Evolutionary conservation across 768 basidiomycete species (phyloP), one percentile per base, ranked within the genome.

Genomic region (Leucocoprinus leucothites): DNA sequence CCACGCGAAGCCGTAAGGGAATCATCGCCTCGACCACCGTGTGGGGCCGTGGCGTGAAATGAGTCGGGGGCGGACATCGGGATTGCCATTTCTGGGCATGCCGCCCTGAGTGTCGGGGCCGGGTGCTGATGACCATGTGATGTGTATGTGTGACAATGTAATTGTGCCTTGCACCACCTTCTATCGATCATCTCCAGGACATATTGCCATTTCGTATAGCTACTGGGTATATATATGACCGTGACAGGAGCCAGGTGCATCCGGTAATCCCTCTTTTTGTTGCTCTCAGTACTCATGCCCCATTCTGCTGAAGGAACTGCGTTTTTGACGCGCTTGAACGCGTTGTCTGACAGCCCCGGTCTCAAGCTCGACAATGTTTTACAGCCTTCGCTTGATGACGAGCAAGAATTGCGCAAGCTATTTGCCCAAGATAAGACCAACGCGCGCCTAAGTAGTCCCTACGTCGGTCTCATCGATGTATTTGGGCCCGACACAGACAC

Each of bases 381-480:
- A n/a, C 72, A 78, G 48, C 80, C 81, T 14, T 80, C 81, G 26
- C 69, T 86, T 48, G 78, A 80, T 9, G 77, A 82, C 47, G 84
- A 86, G 67, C 71, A 77, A 1, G 72, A 78, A 42, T 66, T 86
- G 44, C 75, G 84, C 58, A 76, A 72, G 53, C 67, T 83, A 19
- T 85, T 81, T 56, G 82, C 82, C 8, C 78, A 75, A 2, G 81
- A 84, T 59, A 77, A 73, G 63, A 57, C 58, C 44, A 76, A 81
- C 53, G 18, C 65, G 9, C 74, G 78, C 24, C 71, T 84, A 25
- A 57, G 63, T 14, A 72, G 82, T 58, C 77, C 77, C 2, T 64
- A 79, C 56, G 81, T 85, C 44, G 82, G 84, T 3, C 79, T 85
- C 16, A 78, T 85, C 58, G 80, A 85, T 53, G 72, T 84, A 2